Conservation (phyloP, 2,329 filamentous ascomycete genomes). For the Epichloe festucae region DNA sequence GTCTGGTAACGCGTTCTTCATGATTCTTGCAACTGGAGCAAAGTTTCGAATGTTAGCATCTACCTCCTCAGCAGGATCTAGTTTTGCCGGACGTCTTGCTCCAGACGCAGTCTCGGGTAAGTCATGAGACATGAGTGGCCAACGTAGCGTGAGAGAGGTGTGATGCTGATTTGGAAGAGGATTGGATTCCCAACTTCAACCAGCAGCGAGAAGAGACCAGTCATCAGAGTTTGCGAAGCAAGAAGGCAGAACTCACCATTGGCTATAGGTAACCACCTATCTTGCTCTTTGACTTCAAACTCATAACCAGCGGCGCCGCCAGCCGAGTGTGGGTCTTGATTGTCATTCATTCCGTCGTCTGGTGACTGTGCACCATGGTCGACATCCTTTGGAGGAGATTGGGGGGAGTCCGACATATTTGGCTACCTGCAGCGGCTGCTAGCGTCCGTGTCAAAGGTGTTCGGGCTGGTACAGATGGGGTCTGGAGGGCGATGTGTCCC, state of each 20-base stretch:
- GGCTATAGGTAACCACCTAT: constrained; percentile 98
- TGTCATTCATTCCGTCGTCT: constrained; percentile 92
- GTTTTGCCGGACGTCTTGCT: constrained; percentile 33
- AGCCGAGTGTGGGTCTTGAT: constrained; percentile 62
- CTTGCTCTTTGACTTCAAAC: constrained; percentile 99
- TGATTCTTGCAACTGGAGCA: constrained; percentile 94
- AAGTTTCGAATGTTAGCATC: constrained; percentile 94
- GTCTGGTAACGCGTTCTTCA: constrained; percentile 94
- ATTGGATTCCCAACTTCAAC: background rate
- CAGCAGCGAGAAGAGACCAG: background rate
- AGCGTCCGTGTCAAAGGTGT: constrained; percentile 45
- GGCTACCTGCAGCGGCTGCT: constrained; percentile 55
- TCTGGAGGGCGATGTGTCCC: constrained; percentile 39
- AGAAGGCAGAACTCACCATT: constrained; percentile 69
- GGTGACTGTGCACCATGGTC: constrained; percentile 86
- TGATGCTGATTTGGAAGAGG: constrained; percentile 15
- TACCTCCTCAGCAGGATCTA: constrained; percentile 40
- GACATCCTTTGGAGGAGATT: constrained; percentile 89
- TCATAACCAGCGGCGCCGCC: constrained; percentile 59
- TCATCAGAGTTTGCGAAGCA: constrained; percentile 11
- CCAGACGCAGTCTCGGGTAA: constrained; percentile 39
- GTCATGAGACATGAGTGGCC: constrained; percentile 46
- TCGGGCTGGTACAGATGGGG: constrained; percentile 43
- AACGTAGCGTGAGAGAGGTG: constrained; percentile 15
- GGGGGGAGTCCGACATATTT: constrained; percentile 79